Evolutionary conservation across 176 grass and related monocot genomes (phyloP).

Genomic region (Miscanthus lutarioriparius): DNA sequence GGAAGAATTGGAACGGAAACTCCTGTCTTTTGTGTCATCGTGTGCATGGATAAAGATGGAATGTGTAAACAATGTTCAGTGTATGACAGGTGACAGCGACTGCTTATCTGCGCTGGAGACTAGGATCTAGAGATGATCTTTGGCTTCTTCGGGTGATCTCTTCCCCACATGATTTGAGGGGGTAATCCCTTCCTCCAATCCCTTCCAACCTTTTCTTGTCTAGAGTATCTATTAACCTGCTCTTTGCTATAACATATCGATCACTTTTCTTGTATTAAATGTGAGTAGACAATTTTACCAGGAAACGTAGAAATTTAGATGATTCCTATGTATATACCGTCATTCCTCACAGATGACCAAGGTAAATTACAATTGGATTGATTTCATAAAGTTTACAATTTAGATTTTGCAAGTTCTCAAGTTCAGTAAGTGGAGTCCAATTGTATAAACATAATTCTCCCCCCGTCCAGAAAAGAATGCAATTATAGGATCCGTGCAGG

Average conservation of each 20-base stretch:
- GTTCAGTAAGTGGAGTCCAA: too few relatives aligned
- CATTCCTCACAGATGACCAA: too few relatives aligned
- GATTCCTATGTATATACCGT: too few relatives aligned
- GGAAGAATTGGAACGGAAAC: constrained; percentile 29
- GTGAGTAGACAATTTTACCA: neutral
- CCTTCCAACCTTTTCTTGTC: neutral
- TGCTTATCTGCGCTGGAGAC: neutral
- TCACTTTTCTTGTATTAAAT: neutral
- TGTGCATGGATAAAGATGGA: constrained; percentile 43
- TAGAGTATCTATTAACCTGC: neutral
- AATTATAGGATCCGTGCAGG: too few relatives aligned
- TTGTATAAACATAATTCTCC: too few relatives aligned
- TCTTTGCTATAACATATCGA: neutral
- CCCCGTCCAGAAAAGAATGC: too few relatives aligned
- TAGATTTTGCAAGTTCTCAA: too few relatives aligned
- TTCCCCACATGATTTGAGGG: neutral
- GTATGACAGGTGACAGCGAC: constrained; percentile 3
- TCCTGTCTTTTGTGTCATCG: constrained; percentile 19
- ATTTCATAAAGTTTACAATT: too few relatives aligned
- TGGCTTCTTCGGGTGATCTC: neutral
- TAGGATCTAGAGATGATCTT: neutral
- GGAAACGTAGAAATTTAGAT: too few relatives aligned
- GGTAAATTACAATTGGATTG: too few relatives aligned
- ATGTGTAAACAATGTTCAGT: constrained; percentile 28
- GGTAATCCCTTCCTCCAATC: neutral